A percentile compares a stretch with the other conserved stretches of the same genome.
Evolutionary conservation across 2,329 filamentous ascomycete genomes (phyloP).

Genomic region (Rhexocercosporidium sp.): DNA sequence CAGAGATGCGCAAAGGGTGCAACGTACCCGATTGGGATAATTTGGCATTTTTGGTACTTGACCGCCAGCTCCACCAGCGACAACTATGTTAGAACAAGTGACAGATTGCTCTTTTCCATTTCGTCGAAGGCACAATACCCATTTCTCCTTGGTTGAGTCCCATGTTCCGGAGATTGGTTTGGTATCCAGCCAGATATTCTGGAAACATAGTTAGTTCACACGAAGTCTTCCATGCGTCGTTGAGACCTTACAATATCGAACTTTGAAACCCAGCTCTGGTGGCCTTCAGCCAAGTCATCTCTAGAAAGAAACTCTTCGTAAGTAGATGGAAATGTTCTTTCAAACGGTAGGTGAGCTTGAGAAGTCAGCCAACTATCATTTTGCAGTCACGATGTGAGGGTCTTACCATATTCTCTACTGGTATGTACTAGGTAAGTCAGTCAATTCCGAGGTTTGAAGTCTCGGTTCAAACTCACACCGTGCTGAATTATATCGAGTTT

Average conservation of each 20-base stretch:
- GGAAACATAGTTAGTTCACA: not conserved
- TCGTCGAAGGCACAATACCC: conserved; percentile 17
- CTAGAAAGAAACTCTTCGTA: conserved; percentile 26
- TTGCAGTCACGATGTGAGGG: not conserved
- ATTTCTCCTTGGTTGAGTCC: conserved; percentile 13
- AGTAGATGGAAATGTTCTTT: conserved; percentile 21
- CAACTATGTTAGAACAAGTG: conserved; percentile 18
- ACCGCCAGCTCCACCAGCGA: conserved; percentile 25
- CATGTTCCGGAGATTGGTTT: conserved; percentile 16
- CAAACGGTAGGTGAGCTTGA: conserved; percentile 28
- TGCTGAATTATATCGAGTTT: conserved; percentile 47
- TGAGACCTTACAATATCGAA: conserved; percentile 21
- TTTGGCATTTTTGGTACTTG: conserved; percentile 18
- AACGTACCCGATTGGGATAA: conserved; percentile 14
- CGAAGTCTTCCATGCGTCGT: too few relatives aligned
- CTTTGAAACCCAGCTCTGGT: conserved; percentile 24
- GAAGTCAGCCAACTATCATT: not conserved
- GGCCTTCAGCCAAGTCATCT: conserved; percentile 27
- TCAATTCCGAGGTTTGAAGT: not conserved
- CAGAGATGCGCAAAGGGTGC: not conserved
- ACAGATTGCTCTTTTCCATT: conserved; percentile 4
- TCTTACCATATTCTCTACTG: conserved; percentile 22
- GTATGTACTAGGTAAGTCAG: conserved; percentile 24
- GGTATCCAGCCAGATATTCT: conserved; percentile 24
- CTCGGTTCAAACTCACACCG: conserved; percentile 15